phyloP scores from a whole-genome alignment of 1,284 basidiomycete species.

The Laetiporus sulphureus region DNA sequence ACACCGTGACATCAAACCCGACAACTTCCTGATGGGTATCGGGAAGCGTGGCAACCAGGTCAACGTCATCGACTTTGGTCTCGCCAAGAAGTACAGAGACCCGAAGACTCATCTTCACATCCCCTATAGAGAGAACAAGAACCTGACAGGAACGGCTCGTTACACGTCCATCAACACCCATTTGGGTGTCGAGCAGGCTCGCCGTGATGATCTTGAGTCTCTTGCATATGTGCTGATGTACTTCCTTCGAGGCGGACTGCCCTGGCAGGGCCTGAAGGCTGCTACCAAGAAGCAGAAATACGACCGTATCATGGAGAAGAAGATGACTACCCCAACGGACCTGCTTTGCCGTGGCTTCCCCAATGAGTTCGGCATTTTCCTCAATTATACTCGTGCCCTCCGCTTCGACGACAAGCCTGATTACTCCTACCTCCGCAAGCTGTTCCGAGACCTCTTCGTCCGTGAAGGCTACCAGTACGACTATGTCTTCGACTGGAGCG shows the following conservation, averaged over 20 bases:
- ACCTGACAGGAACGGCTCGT: constrained; percentile 95
- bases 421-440: constrained; percentile 95
- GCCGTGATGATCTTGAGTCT: constrained; percentile 94
- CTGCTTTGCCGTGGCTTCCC: constrained; percentile 95
- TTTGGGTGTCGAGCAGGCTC: constrained; percentile 93
- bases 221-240: constrained; percentile 98
- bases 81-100: constrained; percentile 99
- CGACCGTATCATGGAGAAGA: constrained; percentile 99
- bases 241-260: constrained; percentile 93
- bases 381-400: constrained; percentile 95
- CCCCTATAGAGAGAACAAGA: constrained; percentile 99
- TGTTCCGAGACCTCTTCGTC: constrained; percentile 96
- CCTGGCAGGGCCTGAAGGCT: constrained; percentile 97
- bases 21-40: constrained; percentile 99
- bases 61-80: constrained; percentile 98
- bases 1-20: constrained; percentile 99
- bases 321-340: constrained; percentile 98
- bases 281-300: constrained; percentile 99
- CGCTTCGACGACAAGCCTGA: constrained; percentile 98
- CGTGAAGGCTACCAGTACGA: constrained; percentile 97
- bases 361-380: constrained; percentile 95
- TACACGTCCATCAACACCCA: constrained; percentile 99
- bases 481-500: constrained; percentile 97
- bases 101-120: constrained; percentile 99
- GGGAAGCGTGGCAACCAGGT: constrained; percentile 99